Base-by-base conservation (phyloP, 805 yeast species). In the Pichia gijzeniarum region DNA sequence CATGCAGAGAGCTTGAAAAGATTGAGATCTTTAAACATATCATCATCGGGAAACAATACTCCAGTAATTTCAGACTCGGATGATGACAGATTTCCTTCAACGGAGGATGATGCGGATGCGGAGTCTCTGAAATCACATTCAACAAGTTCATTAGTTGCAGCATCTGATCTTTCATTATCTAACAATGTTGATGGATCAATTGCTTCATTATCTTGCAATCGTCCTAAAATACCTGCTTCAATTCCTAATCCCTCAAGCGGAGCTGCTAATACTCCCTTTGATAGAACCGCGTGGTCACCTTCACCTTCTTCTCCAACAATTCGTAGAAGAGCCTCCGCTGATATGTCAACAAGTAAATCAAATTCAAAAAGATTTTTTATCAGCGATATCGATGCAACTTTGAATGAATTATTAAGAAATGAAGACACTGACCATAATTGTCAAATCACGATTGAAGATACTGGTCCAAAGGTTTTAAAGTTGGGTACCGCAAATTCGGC, bases 401-500 rank as follows among this genome's bases (percentile, higher is more conserved):
- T 89, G 42, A 67, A 75, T 8, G 82, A 84, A 51, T 70, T 90
- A 37, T 68, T 89, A 47, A 74, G 71, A 27, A 78, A 75, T 53
- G 96, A 89, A 61, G 96, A 89, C 60, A 88, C 96, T 2, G 95
- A 90, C 64, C 71, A 73, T 43, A 82, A 90, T 60, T 80, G 65
- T 61, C 96, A 90, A 63, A 89, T 85, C 58, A 85, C 95, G 7
- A 80, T 85, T 40, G 95, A 85, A 55, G 95, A 86, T 58, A 76
- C 77, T 2, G 95, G 95, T 1, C 93, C 95, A 3, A 85, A 85
- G 59, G 87, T 82, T n/a, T 67, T 85, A 48, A 75, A 77, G 54
- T 69, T 86, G 13, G 93, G 93, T 8, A 87, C 97, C 2, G 87
- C 82, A 32, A 85, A 85, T 59, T 87, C 95, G 3, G 78, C 80